These are phyloP conservation scores for Vigna trinervia DNA, from an alignment of 306 rosid genomes.

Conservation along the genomic window DNA sequence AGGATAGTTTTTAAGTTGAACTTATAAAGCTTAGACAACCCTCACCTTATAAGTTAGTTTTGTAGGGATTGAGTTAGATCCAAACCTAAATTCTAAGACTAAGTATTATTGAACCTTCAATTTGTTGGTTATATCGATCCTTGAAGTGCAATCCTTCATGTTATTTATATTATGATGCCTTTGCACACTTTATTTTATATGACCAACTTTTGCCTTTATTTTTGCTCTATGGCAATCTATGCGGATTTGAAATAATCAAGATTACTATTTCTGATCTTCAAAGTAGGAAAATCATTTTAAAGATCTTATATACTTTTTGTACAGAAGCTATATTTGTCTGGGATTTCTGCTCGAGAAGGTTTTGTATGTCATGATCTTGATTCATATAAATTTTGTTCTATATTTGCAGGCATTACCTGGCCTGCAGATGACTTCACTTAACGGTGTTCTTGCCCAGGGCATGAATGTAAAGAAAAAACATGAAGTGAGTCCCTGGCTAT, in stretches of 20 bases:
- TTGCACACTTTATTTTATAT: no score
- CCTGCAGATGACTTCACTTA: conserved; percentile 58
- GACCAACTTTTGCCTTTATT: no score
- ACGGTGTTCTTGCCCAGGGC: conserved; percentile 82
- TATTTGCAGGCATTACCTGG: conserved; percentile 73
- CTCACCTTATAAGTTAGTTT: not conserved
- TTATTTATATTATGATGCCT: no score
- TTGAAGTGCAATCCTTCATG: not conserved
- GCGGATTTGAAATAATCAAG: not conserved
- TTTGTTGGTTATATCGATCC: conserved; percentile 35
- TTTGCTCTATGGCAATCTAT: no score
- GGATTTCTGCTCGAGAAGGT: conserved; percentile 37
- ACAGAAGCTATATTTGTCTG: conserved; percentile 28
- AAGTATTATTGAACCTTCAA: conserved; percentile 28
- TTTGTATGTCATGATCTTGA: conserved; percentile 25
- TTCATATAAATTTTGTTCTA: conserved; percentile 18
- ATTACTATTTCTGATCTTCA: conserved; percentile 1
- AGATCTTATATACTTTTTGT: conserved; percentile 25
- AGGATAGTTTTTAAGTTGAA: not conserved
- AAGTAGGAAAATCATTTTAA: conserved; percentile 30
- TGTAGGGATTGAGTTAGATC: not conserved
- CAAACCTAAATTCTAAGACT: not conserved
- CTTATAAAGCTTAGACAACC: not conserved
- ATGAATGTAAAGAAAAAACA: conserved; percentile 89
- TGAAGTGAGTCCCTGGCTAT: conserved; percentile 63